phyloP scores from a whole-genome alignment of 1,284 basidiomycete genomes.

The Marasmius fiardii region DNA sequence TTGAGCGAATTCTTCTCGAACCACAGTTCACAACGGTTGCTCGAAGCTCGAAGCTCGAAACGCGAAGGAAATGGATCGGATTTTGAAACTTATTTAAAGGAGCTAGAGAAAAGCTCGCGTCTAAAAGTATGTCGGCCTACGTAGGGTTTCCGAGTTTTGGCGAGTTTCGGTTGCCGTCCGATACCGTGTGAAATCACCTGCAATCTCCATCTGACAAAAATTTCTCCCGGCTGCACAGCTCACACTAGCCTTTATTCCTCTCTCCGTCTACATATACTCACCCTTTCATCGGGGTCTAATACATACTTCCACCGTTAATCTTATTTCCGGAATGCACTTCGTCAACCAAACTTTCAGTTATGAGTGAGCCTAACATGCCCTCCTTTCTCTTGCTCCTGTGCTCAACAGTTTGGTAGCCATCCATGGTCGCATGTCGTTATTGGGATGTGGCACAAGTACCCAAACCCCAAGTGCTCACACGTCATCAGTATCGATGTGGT shows the following conservation, averaged over 20 bases:
- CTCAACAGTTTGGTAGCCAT: constrained; percentile 48
- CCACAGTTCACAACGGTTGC: too few relatives aligned
- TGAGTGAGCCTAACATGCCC: constrained; percentile 43
- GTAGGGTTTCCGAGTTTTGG: neutral
- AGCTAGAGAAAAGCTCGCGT: too few relatives aligned
- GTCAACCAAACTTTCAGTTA: constrained; percentile 73
- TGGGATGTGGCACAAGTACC: constrained; percentile 94
- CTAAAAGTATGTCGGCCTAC: neutral
- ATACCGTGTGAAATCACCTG: neutral
- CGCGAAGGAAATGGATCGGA: too few relatives aligned
- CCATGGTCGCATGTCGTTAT: constrained; percentile 85
- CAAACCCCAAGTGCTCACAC: constrained; percentile 90
- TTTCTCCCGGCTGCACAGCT: neutral
- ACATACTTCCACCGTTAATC: constrained; percentile 2
- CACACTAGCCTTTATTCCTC: constrained; percentile 11
- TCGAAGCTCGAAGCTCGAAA: neutral
- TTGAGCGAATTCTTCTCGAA: too few relatives aligned
- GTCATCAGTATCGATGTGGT: constrained; percentile 90
- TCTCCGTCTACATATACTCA: constrained; percentile 10
- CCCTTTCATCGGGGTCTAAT: constrained; percentile 2
- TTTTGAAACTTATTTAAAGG: too few relatives aligned
- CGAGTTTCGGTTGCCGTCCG: neutral
- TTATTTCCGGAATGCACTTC: constrained; percentile 55
- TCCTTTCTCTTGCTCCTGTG: neutral
- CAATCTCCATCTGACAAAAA: neutral